Percentiles rank a stretch among this genome's conserved stretches.
Conservation (phyloP, 352 stramenopile species). For the Paralagenidium karlingii region DNA sequence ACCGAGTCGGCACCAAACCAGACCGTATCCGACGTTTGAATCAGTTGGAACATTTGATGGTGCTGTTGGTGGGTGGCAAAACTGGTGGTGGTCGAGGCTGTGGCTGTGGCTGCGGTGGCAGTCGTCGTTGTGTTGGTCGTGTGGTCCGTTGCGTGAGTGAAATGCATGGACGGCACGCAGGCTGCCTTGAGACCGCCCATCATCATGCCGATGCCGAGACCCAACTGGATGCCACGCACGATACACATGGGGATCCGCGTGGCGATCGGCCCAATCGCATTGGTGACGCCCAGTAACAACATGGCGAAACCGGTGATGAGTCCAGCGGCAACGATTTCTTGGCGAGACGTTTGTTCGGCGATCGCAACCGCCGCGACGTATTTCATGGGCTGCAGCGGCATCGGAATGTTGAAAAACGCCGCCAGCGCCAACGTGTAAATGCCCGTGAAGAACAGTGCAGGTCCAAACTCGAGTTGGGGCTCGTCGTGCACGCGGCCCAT, state of each 20-base stretch:
- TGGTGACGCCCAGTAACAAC: conserved; percentile 68
- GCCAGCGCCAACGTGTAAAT: conserved; percentile 80
- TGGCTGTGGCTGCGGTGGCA: conserved; percentile 14
- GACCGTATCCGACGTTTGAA: conserved; percentile 7
- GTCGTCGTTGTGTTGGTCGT: no score
- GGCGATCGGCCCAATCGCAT: conserved; percentile 84
- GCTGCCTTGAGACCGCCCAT: conserved; percentile 67
- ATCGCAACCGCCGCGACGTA: conserved; percentile 86
- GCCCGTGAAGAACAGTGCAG: conserved; percentile 87
- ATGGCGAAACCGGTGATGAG: conserved; percentile 70
- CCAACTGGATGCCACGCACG: conserved; percentile 85
- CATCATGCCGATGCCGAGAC: conserved; percentile 81
- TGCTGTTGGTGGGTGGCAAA: no score
- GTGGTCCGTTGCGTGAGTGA: no score
- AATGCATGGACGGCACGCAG: conserved; percentile 30
- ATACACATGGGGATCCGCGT: conserved; percentile 80
- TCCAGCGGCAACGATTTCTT: conserved; percentile 74
- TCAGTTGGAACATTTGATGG: no score
- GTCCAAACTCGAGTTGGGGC: conserved; percentile 77
- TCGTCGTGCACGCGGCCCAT: conserved; percentile 49
- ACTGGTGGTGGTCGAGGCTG: no score
- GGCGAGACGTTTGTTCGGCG: conserved; percentile 60
- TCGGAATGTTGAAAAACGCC: conserved; percentile 84
- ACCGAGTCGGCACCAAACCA: conserved; percentile 62
- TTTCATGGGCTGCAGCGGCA: conserved; percentile 95